A percentile compares a stretch with the other conserved stretches of the same genome.
phyloP scores from a whole-genome alignment of 1,139 yeast genomes.

The Torulaspora pretoriensis region DNA sequence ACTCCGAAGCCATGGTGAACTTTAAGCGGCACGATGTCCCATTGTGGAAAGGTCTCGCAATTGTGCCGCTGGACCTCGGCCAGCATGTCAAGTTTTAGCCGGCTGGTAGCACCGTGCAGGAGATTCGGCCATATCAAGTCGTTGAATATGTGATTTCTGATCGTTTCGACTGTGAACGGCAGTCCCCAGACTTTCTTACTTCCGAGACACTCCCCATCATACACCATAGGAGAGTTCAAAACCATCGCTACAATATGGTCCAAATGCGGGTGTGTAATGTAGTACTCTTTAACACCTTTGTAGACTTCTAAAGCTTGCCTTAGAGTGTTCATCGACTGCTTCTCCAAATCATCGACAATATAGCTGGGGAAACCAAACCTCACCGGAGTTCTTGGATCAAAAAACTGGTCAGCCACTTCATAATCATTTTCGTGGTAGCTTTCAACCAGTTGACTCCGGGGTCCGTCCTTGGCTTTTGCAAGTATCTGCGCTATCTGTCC shows the following conservation, averaged over 20 bases:
- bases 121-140: constrained; percentile 76
- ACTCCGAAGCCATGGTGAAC: constrained; percentile 27
- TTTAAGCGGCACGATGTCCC: constrained; percentile 23
- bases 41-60: constrained; percentile 19
- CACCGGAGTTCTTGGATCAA: constrained; percentile 10
- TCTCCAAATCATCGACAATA: background rate
- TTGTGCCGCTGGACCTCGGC: constrained; percentile 5
- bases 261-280: constrained; percentile 78
- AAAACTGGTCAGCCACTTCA: constrained; percentile 17
- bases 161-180: constrained; percentile 47
- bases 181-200: constrained; percentile 51
- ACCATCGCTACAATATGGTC: constrained; percentile 74
- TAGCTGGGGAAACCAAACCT: constrained; percentile 15
- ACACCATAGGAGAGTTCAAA: constrained; percentile 64
- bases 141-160: constrained; percentile 61
- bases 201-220: constrained; percentile 17
- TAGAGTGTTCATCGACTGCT: constrained; percentile 4
- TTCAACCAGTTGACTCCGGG: constrained; percentile 3
- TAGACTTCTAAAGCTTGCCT: constrained; percentile 19
- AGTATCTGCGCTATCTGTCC: constrained; percentile 54
- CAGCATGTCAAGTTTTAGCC: constrained; percentile 20
- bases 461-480: constrained; percentile 1
- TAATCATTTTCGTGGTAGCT: constrained; percentile 20
- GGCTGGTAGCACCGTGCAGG: constrained; percentile 12
- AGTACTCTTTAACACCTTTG: constrained; percentile 39